Conservation (phyloP, 2,329 filamentous ascomycete species). For the Diaporthe australafricana region DNA sequence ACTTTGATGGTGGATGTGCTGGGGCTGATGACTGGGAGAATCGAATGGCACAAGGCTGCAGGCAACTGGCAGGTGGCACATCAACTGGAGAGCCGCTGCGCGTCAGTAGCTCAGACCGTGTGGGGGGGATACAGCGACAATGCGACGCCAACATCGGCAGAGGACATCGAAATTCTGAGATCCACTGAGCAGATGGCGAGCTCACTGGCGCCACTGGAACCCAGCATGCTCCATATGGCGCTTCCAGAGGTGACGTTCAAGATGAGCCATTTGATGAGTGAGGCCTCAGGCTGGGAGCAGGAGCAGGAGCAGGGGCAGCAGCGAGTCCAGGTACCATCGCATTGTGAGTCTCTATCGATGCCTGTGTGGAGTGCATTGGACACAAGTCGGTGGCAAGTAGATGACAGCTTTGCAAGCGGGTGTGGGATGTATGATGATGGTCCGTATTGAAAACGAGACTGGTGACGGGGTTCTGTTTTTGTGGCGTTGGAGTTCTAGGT, state of each 20-base stretch:
- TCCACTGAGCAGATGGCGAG: not conserved
- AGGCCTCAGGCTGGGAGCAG: not conserved
- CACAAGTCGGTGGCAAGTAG: not conserved
- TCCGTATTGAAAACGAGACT: not conserved
- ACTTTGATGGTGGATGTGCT: not conserved
- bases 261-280: not conserved
- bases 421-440: not conserved
- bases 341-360: not conserved
- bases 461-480: not conserved
- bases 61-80: conserved; percentile 28
- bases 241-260: not conserved
- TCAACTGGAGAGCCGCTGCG: not conserved
- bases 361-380: not conserved
- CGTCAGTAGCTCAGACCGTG: not conserved
- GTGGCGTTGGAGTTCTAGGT: not conserved
- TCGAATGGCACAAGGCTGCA: conserved; percentile 1
- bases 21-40: not conserved
- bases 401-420: not conserved
- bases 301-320: not conserved
- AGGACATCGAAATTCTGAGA: not conserved
- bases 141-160: not conserved
- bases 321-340: not conserved
- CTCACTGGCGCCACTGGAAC: not conserved
- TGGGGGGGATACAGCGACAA: conserved; percentile 10
- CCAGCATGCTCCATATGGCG: not conserved